Evolutionary conservation across 305 asterid genomes (phyloP), one percentile per base, ranked within the genome.

Genomic region (Rubia balearica): DNA sequence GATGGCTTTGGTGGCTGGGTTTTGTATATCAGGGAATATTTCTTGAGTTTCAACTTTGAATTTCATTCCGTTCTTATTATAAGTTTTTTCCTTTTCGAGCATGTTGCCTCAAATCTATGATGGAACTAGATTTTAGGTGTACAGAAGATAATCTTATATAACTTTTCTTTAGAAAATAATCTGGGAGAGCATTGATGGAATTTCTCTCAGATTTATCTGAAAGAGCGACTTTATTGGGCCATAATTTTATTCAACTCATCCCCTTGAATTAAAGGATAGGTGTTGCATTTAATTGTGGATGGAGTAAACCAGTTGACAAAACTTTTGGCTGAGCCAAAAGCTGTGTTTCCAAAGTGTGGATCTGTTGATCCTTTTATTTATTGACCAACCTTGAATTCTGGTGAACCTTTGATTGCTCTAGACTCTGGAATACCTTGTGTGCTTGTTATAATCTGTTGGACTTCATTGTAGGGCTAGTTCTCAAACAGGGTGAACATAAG

Each of bases 391-490:
- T 65, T 40, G 24, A 21, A 51, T 13, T n/a, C 8, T 60, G 21
- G 8, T 61, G 24, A 16, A 9, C 22, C 59, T 17, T 51, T 51
- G 6, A 51, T 7, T 51, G 59, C 22, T 51, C 24, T n/a, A 51
- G 24, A 48, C 46, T 42, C 46, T n/a, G 46, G 19, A 22, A 21
- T 10, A 36, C 48, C 60, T 49, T 46, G 57, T 19, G 49, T 40
- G 33, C 61, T 61, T 45, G 21, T 62, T 19, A 41, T 33, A 17
- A 64, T 64, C 49, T 24, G 33, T 64, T 64, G 27, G 68, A 62
- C 21, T 40, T 22, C 17, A 11, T 70, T 65, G 75, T 57, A 49
- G 69, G 41, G 60, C 51, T 65, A 22, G 57, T 27, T 14, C 4
- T 53, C 22, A 22, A 3, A 43, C 38, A 5, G 55, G 57, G 48